A percentile compares a stretch with the other conserved stretches of the same genome.
Conservation (phyloP, 208 protist genomes). For the Wallacemonas sp. region DNA sequence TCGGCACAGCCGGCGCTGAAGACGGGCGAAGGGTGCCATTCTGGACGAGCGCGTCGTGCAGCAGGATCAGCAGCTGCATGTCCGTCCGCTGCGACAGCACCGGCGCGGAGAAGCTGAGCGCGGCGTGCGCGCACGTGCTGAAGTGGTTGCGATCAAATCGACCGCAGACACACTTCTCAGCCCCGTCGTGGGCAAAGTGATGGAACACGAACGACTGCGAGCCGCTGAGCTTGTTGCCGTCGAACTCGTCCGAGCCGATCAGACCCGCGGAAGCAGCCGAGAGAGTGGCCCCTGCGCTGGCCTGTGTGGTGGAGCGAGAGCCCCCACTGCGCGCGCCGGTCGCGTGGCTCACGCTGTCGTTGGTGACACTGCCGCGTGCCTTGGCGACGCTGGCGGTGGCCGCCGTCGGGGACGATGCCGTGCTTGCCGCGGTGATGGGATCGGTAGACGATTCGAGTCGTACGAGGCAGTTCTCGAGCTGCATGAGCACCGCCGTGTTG, state of each 20-base stretch:
- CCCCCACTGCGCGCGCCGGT: no score
- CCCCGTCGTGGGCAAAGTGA: constrained; percentile 68
- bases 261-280: not conserved
- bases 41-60: constrained; percentile 36
- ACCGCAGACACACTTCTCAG: constrained; percentile 56
- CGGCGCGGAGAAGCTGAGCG: constrained; percentile 47
- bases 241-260: constrained; percentile 26
- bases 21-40: constrained; percentile 7
- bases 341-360: constrained; percentile 2
- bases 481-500: constrained; percentile 56
- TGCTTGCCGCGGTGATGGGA: constrained; percentile 5
- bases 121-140: constrained; percentile 37
- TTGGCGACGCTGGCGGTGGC: constrained; percentile 16
- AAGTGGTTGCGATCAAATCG: constrained; percentile 48
- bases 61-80: constrained; percentile 74
- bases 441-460: constrained; percentile 33
- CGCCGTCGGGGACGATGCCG: constrained; percentile 13
- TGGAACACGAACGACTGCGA: constrained; percentile 66
- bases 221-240: constrained; percentile 22
- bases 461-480: constrained; percentile 82
- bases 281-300: no score
- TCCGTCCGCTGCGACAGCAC: constrained; percentile 50
- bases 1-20: constrained; percentile 33
- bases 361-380: constrained; percentile 4
- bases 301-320: no score